Evolutionary conservation across 768 basidiomycete species (phyloP).

Genomic region (Naematelia encephala): DNA sequence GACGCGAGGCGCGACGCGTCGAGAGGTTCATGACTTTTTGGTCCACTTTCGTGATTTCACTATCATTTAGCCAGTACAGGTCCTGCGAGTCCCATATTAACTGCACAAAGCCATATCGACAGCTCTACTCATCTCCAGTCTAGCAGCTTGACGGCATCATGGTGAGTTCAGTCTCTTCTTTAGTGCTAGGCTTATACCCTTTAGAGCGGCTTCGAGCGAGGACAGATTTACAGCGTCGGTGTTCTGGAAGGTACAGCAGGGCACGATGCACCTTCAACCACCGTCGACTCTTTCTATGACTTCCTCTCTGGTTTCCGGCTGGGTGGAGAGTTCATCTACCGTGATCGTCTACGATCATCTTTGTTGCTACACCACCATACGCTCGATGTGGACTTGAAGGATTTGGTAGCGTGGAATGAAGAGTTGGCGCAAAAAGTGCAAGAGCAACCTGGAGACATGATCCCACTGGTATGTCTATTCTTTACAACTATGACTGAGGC

Average conservation of each 20-base stretch:
- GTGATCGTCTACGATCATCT: slow-evolving; percentile 86
- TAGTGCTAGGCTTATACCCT: not conserved
- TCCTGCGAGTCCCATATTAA: no score
- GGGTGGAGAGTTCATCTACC: slow-evolving; percentile 86
- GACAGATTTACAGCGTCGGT: slow-evolving; percentile 62
- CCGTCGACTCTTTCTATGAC: slow-evolving; percentile 73
- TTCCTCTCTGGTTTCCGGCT: slow-evolving; percentile 85
- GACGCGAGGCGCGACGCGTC: not conserved
- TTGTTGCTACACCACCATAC: slow-evolving; percentile 80
- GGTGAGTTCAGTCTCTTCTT: not conserved
- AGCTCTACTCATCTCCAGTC: no score
- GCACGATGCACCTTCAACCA: slow-evolving; percentile 71
- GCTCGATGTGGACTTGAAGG: slow-evolving; percentile 78
- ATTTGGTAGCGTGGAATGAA: slow-evolving; percentile 73
- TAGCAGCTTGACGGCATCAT: no score
- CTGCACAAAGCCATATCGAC: no score
- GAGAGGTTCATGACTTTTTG: not conserved
- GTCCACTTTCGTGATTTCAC: no score
- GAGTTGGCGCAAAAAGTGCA: slow-evolving; percentile 89
- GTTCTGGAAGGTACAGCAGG: slow-evolving; percentile 65
- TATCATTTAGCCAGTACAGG: not conserved
- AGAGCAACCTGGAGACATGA: slow-evolving; percentile 78
- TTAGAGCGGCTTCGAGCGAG: slow-evolving; percentile 68
- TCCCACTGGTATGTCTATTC: slow-evolving; percentile 72
- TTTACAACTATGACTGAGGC: not conserved